phyloP scores from a whole-genome alignment of 1,284 basidiomycete species.

The Boletus mariae region DNA sequence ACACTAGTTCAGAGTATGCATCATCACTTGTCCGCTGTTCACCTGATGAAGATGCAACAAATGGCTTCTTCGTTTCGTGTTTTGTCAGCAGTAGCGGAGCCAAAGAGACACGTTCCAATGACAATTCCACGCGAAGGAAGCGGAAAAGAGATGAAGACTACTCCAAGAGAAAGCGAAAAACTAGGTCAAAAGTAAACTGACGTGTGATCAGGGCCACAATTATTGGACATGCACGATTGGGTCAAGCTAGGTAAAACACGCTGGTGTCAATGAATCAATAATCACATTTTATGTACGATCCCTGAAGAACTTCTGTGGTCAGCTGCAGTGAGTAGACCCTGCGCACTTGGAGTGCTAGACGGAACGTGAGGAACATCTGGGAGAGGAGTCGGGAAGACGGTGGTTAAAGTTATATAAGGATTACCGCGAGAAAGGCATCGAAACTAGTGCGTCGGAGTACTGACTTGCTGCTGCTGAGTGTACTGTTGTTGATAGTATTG shows the following conservation, averaged over 20 bases:
- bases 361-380: slow-evolving; percentile 18
- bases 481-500: slow-evolving; percentile 82
- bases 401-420: slow-evolving; percentile 16
- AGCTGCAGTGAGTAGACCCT: slow-evolving; percentile 37
- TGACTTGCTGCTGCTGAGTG: slow-evolving; percentile 62
- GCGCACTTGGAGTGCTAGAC: slow-evolving; percentile 26
- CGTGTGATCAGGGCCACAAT: slow-evolving; percentile 1
- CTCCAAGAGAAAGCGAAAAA: slow-evolving; percentile 10
- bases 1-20: slow-evolving; percentile 49
- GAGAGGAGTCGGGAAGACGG: slow-evolving; percentile 12
- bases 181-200: background rate
- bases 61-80: slow-evolving; percentile 93
- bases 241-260: slow-evolving; percentile 23
- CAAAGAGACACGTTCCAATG: background rate
- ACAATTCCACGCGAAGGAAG: slow-evolving; percentile 18
- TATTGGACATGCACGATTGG: slow-evolving; percentile 11
- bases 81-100: slow-evolving; percentile 47
- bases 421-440: slow-evolving; percentile 25
- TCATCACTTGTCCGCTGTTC: slow-evolving; percentile 77
- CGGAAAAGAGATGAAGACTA: slow-evolving; percentile 1
- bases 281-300: slow-evolving; percentile 27
- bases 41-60: slow-evolving; percentile 84
- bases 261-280: slow-evolving; percentile 31
- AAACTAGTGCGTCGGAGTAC: slow-evolving; percentile 45
- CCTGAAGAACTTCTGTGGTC: slow-evolving; percentile 37